Evolutionary conservation across 371 early-diverging fungal genomes (phyloP).

Genomic region (Apophysomyces elegans): DNA sequence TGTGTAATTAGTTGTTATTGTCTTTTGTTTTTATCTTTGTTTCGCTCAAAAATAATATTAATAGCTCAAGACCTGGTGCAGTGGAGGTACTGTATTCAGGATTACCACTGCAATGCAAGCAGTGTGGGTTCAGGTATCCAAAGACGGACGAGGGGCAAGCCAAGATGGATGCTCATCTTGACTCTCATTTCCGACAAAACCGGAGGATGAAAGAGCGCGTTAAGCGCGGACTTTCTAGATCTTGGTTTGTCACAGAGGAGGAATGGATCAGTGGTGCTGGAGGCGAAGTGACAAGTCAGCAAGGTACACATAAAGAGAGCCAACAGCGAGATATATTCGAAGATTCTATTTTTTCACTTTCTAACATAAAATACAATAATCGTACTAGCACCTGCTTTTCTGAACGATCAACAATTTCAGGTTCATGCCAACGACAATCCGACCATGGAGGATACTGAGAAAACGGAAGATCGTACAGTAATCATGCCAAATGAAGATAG

Average conservation of each 20-base stretch:
- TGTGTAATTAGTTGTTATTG: slow-evolving; percentile 26
- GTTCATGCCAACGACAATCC: slow-evolving; percentile 22
- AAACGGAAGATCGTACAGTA: slow-evolving; percentile 38
- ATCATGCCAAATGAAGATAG: slow-evolving; percentile 57
- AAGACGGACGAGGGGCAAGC: slow-evolving; percentile 69
- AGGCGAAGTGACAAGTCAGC: slow-evolving; percentile 51
- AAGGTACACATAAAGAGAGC: slow-evolving; percentile 31
- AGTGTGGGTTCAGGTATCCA: slow-evolving; percentile 88
- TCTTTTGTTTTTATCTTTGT: slow-evolving; percentile 13
- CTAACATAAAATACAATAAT: not conserved
- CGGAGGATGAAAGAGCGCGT: slow-evolving; percentile 78
- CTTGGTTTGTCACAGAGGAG: slow-evolving; percentile 83
- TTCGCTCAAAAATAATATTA: slow-evolving; percentile 11
- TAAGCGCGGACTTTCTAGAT: slow-evolving; percentile 77
- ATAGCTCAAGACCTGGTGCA: slow-evolving; percentile 62
- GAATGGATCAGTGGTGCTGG: slow-evolving; percentile 59
- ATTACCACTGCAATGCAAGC: slow-evolving; percentile 82
- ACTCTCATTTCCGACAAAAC: slow-evolving; percentile 95
- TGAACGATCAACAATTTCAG: slow-evolving; percentile 31
- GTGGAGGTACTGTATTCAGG: slow-evolving; percentile 75
- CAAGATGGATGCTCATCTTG: slow-evolving; percentile 85
- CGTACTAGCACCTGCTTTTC: slow-evolving; percentile 41
- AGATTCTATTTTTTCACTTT: not conserved
- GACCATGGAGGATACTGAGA: slow-evolving; percentile 21
- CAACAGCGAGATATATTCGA: slow-evolving; percentile 9